These are phyloP conservation scores for Sarcocystis neurona DNA, from an alignment of 169 alveolate genomes.

Conservation along the genomic window DNA sequence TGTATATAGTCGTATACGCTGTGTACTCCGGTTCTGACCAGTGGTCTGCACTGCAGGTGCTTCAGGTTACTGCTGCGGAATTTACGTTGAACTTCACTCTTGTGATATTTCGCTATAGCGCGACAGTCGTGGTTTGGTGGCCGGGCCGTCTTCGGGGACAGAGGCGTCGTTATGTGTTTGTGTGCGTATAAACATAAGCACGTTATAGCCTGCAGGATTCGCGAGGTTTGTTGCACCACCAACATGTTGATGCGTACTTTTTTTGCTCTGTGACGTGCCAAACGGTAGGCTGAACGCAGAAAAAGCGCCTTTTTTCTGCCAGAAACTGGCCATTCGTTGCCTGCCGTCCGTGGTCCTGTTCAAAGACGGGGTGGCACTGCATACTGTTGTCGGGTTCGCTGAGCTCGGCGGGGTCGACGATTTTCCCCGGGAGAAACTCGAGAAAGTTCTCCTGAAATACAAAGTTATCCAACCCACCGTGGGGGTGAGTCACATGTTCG, in stretches of 20 bases:
- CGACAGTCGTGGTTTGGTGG: too few species aligned
- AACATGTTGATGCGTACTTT: background rate
- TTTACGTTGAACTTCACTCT: too few species aligned
- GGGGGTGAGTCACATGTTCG: constrained; percentile 51
- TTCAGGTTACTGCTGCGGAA: too few species aligned
- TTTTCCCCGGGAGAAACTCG: constrained; percentile 34
- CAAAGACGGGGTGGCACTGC: constrained; percentile 82
- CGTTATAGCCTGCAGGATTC: too few species aligned
- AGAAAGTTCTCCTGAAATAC: constrained; percentile 34
- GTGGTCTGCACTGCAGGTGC: too few species aligned
- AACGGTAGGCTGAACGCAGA: constrained; percentile 82
- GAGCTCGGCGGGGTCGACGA: constrained; percentile 79
- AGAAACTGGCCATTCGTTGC: constrained; percentile 77
- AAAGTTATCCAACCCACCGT: constrained; percentile 16
- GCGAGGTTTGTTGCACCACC: too few species aligned
- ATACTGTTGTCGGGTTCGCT: constrained; percentile 84
- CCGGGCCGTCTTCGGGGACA: too few species aligned
- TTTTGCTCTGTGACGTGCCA: background rate
- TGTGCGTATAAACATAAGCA: too few species aligned
- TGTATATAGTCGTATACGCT: too few species aligned
- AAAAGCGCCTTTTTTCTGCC: constrained; percentile 83
- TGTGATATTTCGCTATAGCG: too few species aligned
- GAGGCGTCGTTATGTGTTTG: too few species aligned
- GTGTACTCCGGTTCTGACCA: too few species aligned
- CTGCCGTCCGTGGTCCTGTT: constrained; percentile 84